phyloP scores from a whole-genome alignment of 2,329 filamentous ascomycete species.

The Penicillium capsulatum region DNA sequence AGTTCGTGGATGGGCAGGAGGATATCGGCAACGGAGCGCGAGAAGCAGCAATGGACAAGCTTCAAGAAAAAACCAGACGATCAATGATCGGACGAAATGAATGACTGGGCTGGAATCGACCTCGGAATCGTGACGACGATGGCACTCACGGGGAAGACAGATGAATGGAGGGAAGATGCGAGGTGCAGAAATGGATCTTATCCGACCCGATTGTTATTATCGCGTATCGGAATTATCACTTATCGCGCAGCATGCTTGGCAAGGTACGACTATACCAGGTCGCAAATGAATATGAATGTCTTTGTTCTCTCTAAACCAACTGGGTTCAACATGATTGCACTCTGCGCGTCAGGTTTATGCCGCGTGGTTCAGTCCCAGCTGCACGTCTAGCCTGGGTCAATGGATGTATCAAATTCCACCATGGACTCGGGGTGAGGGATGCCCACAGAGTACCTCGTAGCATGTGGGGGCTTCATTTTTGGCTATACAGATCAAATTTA shows the following conservation, averaged over 20 bases:
- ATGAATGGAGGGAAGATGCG: conserved; percentile 3
- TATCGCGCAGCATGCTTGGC: conserved; percentile 14
- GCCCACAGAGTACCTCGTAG: too few species aligned
- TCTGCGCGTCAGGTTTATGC: not conserved
- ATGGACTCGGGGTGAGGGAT: too few species aligned
- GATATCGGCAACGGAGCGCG: not conserved
- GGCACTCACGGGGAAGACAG: not conserved
- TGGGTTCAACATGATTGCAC: too few species aligned
- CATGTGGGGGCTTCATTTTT: too few species aligned
- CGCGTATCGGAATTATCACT: conserved; percentile 16
- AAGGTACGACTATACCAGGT: too few species aligned
- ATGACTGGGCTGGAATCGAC: conserved; percentile 2
- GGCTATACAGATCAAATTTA: too few species aligned
- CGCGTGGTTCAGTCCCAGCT: too few species aligned
- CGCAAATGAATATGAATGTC: too few species aligned
- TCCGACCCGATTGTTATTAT: conserved; percentile 20
- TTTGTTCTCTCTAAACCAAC: too few species aligned
- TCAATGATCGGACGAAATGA: conserved; percentile 5
- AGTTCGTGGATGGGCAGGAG: not conserved
- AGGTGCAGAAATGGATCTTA: conserved; percentile 18
- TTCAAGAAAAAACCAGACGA: conserved; percentile 4
- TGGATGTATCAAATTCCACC: not conserved
- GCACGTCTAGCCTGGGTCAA: not conserved
- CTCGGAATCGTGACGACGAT: not conserved
- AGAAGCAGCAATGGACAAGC: not conserved